Evolutionary conservation across 306 rosid genomes (phyloP), one percentile per base, ranked within the genome.

Genomic region (Cicer judaicum): DNA sequence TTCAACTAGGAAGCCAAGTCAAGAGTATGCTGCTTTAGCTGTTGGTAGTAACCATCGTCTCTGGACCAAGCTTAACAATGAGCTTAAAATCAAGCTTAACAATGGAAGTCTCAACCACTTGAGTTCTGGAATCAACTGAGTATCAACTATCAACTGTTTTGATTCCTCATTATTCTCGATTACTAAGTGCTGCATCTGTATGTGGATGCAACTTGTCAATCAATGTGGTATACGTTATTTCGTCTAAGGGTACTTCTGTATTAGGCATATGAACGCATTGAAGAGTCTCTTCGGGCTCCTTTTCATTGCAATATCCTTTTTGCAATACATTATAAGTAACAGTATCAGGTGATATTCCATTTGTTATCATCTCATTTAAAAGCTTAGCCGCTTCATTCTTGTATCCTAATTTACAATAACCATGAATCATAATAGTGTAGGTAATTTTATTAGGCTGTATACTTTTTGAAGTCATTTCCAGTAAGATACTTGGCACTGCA

Each of bases 341-440:
- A 38, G 79, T 64, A 87, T 89, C 94, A 7, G 91, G 88, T 53
- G 74, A 44, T 57, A 91, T 72, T 87, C 88, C 85, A 69, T 77
- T 85, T 70, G 66, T 65, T 78, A 60, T 76, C 93, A 89, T 89
- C 77, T 85, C 82, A 79, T 48, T 78, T 41, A 89, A 41, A 76
- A 86, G 85, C 68, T 70, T 82, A 21, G 47, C 77, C 0, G 96
- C 92, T 82, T 88, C 90, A 70, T 85, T 77, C 85, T 68, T 66
- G 61, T 88, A 82, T 16, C 93, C 93, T 72, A 91, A 73, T 84
- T 91, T 88, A 87, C 84, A 78, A 68, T 87, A 82, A 69, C 92
- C 90, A 62, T 84, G 88, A 55, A 91, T 88, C 86, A 91, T 84
- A 79, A 88, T 80, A 53, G 96, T 88, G 77, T 88, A 90, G 53